These are phyloP conservation scores for Nemania abortiva DNA, from an alignment of 2,329 filamentous ascomycete species.

Conservation along the genomic window DNA sequence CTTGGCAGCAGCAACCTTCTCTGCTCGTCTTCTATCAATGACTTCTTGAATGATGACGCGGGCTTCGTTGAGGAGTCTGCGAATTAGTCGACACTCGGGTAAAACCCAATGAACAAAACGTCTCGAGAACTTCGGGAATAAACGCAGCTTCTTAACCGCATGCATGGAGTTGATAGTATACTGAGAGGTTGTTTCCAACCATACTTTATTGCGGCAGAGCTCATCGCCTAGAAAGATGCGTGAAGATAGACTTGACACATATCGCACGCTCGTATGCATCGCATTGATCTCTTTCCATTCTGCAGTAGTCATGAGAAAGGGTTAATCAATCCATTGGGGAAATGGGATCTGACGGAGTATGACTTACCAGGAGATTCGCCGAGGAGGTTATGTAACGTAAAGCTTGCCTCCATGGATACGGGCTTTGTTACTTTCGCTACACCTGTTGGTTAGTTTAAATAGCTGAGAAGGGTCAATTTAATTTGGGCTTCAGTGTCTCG, in stretches of 20 bases:
- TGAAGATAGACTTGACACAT: constrained; percentile 60
- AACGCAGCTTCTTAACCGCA: constrained; percentile 52
- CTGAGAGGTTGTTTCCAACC: constrained; percentile 56
- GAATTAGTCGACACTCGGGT: constrained; percentile 53
- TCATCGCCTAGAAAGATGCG: constrained; percentile 60
- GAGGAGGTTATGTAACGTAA: constrained; percentile 32
- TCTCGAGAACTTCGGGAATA: constrained; percentile 54
- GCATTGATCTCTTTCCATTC: constrained; percentile 56
- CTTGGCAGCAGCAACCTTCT: constrained; percentile 37
- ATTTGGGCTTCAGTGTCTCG: no score
- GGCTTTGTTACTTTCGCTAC: constrained; percentile 36
- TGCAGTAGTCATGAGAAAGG: constrained; percentile 30
- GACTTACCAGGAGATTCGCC: constrained; percentile 39
- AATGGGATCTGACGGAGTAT: no score
- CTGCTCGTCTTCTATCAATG: constrained; percentile 41
- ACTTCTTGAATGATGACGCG: constrained; percentile 40
- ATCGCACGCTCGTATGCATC: constrained; percentile 50
- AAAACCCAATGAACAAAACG: constrained; percentile 58
- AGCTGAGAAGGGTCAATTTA: not conserved
- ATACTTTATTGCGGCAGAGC: constrained; percentile 58
- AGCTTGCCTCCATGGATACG: constrained; percentile 40
- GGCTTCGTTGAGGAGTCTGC: constrained; percentile 49
- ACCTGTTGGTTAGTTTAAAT: not conserved
- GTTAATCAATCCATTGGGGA: constrained; percentile 5
- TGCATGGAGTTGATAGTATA: constrained; percentile 54